Conservation (phyloP, 352 stramenopile genomes). For the Phytophthora pini region DNA sequence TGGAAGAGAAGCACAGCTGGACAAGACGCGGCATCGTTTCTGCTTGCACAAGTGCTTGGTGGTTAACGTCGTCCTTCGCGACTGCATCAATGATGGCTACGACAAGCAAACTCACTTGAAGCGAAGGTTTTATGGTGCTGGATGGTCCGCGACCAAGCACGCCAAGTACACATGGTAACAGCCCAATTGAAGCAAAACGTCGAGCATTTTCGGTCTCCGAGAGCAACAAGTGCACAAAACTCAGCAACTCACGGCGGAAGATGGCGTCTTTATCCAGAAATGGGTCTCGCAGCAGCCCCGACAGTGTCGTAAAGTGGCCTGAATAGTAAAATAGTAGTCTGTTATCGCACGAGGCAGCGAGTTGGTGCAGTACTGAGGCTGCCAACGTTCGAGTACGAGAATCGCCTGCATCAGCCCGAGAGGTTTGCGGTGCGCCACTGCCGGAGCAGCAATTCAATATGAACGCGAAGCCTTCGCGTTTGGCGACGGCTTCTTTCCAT, state of each 20-base stretch:
- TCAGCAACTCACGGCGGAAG: slow-evolving; percentile 69
- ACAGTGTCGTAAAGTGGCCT: slow-evolving; percentile 60
- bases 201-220: slow-evolving; percentile 62
- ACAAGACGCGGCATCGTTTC: slow-evolving; percentile 58
- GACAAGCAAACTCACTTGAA: slow-evolving; percentile 57
- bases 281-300: slow-evolving; percentile 60
- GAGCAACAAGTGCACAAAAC: slow-evolving; percentile 67
- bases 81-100: slow-evolving; percentile 67
- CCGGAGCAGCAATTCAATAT: slow-evolving; percentile 68
- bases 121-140: slow-evolving; percentile 21
- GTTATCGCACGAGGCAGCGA: slow-evolving; percentile 65
- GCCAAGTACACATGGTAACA: slow-evolving; percentile 62
- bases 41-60: slow-evolving; percentile 53
- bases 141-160: slow-evolving; percentile 40
- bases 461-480: slow-evolving; percentile 70
- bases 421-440: slow-evolving; percentile 32
- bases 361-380: slow-evolving; percentile 60
- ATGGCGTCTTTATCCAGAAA: slow-evolving; percentile 68
- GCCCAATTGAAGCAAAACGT: slow-evolving; percentile 59
- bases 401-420: slow-evolving; percentile 34
- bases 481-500: slow-evolving; percentile 64
- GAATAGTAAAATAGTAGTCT: slow-evolving; percentile 69
- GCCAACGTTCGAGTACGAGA: slow-evolving; percentile 58
- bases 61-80: slow-evolving; percentile 55
- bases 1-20: slow-evolving; percentile 54